phyloP scores from a whole-genome alignment of 2,329 filamentous ascomycete species.

The Xylariales sp. region DNA sequence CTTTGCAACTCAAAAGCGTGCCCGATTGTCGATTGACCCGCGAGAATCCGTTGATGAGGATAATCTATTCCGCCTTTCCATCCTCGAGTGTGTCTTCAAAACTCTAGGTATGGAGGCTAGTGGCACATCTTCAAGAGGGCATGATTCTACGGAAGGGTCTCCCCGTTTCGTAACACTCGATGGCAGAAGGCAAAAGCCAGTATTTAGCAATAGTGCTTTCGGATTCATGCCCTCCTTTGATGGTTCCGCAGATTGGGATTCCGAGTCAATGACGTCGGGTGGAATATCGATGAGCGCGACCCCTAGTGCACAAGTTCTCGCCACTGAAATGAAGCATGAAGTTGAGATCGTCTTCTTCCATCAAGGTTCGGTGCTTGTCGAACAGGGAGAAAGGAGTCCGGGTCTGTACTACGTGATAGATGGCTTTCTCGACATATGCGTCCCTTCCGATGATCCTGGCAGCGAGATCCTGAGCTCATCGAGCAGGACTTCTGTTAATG shows the following conservation, averaged over 20 bases:
- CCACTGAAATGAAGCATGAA: conserved; percentile 87
- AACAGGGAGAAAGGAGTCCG: conserved; percentile 96
- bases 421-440: conserved; percentile 93
- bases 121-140: conserved; percentile 72
- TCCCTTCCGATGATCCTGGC: conserved; percentile 73
- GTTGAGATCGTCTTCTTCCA: conserved; percentile 98
- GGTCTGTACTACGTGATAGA: conserved; percentile 98
- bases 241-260: conserved; percentile 80
- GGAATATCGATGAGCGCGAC: conserved; percentile 70
- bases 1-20: conserved; percentile 64
- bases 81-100: conserved; percentile 95
- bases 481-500: conserved; percentile 50
- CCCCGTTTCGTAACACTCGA: conserved; percentile 88
- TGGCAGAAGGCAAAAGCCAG: conserved; percentile 79
- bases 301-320: conserved; percentile 73
- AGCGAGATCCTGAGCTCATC: conserved; percentile 56
- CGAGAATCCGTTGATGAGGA: conserved; percentile 91
- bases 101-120: conserved; percentile 83
- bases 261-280: conserved; percentile 83
- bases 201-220: conserved; percentile 86
- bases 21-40: conserved; percentile 68
- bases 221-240: conserved; percentile 91
- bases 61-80: conserved; percentile 85
- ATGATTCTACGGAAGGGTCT: conserved; percentile 84
- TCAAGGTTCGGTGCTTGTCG: conserved; percentile 91